Evolutionary conservation across 352 stramenopile species (phyloP).

Genomic region (Globisporangium cystogenes): DNA sequence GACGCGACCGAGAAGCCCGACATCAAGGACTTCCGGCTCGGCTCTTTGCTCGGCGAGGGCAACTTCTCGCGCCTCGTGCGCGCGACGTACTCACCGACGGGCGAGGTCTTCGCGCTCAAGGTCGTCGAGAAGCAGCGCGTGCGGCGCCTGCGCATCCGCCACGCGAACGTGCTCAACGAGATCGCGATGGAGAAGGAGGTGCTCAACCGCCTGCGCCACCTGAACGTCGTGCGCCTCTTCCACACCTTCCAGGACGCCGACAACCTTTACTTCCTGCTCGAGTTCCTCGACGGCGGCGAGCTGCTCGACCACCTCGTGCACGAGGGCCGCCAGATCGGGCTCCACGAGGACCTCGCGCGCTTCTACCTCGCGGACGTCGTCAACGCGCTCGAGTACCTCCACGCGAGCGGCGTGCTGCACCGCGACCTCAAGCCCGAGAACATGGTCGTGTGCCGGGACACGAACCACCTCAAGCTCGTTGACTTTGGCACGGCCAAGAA

Average conservation of each 20-base stretch:
- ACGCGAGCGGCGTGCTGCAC: conserved; percentile 68
- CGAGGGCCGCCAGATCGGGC: conserved; percentile 28
- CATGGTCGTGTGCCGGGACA: conserved; percentile 77
- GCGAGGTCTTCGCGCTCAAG: conserved; percentile 95
- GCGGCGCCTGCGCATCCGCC: conserved; percentile 84
- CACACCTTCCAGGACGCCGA: conserved; percentile 82
- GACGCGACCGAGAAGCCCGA: conserved; percentile 62
- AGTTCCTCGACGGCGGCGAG: conserved; percentile 75
- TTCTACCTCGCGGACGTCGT: conserved; percentile 93
- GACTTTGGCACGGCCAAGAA: conserved; percentile 86
- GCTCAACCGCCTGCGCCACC: conserved; percentile 83
- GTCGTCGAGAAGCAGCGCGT: conserved; percentile 91
- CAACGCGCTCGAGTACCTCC: conserved; percentile 69
- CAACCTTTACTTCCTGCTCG: conserved; percentile 76
- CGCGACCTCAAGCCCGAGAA: conserved; percentile 91
- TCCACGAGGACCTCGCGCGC: conserved; percentile 49
- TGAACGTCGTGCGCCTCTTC: conserved; percentile 74
- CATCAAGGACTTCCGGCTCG: conserved; percentile 71
- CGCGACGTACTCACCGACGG: conserved; percentile 83
- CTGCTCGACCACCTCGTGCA: conserved; percentile 15
- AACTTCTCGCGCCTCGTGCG: conserved; percentile 96
- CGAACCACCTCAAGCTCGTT: conserved; percentile 69
- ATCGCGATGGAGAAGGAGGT: conserved; percentile 97
- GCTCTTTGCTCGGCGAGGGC: conserved; percentile 65
- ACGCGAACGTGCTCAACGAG: conserved; percentile 98